Conservation (phyloP, 1,284 basidiomycete genomes). For the Sporisorium scitamineum region DNA sequence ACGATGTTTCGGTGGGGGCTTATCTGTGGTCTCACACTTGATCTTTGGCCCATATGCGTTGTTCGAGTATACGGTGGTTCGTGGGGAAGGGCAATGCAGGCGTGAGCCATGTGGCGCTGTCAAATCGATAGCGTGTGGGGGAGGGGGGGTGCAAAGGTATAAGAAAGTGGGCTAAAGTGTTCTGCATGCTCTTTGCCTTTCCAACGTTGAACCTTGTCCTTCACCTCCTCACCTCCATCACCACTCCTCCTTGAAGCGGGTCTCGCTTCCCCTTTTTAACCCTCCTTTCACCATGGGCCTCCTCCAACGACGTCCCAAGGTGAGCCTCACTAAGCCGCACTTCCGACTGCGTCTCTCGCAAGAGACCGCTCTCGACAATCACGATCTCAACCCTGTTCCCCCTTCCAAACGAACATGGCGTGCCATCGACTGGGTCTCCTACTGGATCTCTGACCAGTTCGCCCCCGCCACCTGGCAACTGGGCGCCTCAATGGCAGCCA, state of each 20-base stretch:
- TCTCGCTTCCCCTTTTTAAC: not conserved
- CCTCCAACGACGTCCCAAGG: not conserved
- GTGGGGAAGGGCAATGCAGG: not conserved
- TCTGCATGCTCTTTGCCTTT: not conserved
- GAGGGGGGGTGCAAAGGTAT: not conserved
- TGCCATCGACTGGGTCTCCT: conserved; percentile 28
- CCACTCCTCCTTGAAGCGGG: not conserved
- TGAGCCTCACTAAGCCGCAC: not conserved
- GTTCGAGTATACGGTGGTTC: not conserved
- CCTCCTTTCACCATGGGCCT: conserved; percentile 3
- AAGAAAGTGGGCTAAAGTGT: not conserved
- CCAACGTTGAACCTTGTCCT: not conserved
- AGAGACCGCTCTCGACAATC: conserved; percentile 36
- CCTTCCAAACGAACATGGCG: conserved; percentile 20
- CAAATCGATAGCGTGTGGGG: not conserved
- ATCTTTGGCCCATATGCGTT: not conserved
- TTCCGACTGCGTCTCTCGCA: conserved; percentile 26
- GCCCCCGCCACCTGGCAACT: conserved; percentile 40
- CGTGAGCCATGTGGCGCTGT: not conserved
- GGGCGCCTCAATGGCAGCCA: conserved; percentile 30
- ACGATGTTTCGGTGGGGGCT: not conserved
- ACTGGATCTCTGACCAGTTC: conserved; percentile 43
- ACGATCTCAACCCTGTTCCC: conserved; percentile 25
- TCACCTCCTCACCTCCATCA: not conserved
- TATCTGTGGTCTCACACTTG: not conserved